These are phyloP conservation scores for Wickerhamomyces silvicola DNA, from an alignment of 805 yeast genomes.

Conservation along the genomic window DNA sequence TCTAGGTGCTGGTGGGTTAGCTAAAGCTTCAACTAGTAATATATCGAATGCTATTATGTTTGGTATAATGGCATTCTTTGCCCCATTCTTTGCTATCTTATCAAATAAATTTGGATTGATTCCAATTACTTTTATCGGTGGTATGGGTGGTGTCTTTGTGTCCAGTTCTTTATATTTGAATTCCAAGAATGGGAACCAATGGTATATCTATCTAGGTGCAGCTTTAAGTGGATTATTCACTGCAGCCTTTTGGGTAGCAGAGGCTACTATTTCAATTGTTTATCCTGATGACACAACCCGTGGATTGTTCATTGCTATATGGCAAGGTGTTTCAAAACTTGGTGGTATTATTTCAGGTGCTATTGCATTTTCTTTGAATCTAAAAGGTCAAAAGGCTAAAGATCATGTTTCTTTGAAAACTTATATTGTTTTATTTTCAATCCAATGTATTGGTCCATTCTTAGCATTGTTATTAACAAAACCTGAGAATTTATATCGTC, in stretches of 20 bases:
- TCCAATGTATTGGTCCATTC: no score
- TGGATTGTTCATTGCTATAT: constrained; percentile 24
- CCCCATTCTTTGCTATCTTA: constrained; percentile 19
- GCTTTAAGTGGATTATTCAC: constrained; percentile 20
- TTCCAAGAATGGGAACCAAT: constrained; percentile 21
- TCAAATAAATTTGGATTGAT: constrained; percentile 19
- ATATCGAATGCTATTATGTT: constrained; percentile 12
- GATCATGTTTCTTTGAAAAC: no score
- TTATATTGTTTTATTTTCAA: no score
- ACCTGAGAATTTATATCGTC: no score
- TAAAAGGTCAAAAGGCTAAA: no score
- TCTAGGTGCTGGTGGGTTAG: constrained; percentile 23
- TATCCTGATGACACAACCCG: constrained; percentile 19
- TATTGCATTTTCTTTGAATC: constrained; percentile 15
- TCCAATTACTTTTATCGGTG: constrained; percentile 14
- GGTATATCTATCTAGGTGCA: constrained; percentile 21
- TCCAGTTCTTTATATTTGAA: constrained; percentile 24
- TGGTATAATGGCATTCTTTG: constrained; percentile 19
- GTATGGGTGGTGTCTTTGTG: constrained; percentile 20
- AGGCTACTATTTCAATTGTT: constrained; percentile 22
- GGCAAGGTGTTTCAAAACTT: constrained; percentile 21
- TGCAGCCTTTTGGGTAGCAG: constrained; percentile 24
- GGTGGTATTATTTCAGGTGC: constrained; percentile 24
- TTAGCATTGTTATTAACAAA: no score
- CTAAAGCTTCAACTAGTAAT: constrained; percentile 11